Conservation (phyloP, 2,329 filamentous ascomycete genomes). For the Fusarium verrucosum region DNA sequence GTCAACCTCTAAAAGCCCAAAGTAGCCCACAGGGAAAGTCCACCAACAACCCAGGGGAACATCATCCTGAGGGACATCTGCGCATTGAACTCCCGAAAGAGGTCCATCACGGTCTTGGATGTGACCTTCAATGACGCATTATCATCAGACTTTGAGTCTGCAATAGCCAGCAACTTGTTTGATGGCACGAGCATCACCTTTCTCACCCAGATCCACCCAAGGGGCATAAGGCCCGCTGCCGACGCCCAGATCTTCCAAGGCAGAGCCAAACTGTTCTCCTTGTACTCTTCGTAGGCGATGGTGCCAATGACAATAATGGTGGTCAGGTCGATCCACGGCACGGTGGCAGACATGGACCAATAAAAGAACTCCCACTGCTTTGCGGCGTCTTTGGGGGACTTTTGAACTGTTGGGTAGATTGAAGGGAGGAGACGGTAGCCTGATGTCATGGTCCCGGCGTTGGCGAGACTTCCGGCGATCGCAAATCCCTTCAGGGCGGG, state of each 20-base stretch:
- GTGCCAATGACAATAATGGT: conserved; percentile 27
- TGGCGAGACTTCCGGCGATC: conserved; percentile 32
- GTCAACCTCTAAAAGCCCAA: background rate
- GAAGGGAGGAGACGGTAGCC: conserved; percentile 30
- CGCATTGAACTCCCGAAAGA: conserved; percentile 27
- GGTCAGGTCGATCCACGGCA: conserved; percentile 23
- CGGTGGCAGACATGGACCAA: conserved; percentile 31
- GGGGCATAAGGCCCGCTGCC: background rate
- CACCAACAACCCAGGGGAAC: conserved; percentile 34
- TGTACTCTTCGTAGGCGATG: conserved; percentile 2
- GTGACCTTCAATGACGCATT: background rate
- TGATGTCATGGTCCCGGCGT: conserved; percentile 33
- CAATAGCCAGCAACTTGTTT: background rate
- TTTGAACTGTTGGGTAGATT: conserved; percentile 21
- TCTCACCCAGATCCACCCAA: conserved; percentile 6
- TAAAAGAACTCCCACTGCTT: conserved; percentile 35
- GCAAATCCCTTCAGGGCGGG: conserved; percentile 25
- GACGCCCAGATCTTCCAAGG: conserved; percentile 7
- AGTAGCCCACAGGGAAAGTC: conserved; percentile 30
- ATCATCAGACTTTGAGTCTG: background rate
- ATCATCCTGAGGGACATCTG: conserved; percentile 33
- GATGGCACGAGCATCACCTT: background rate
- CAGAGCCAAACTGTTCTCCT: background rate
- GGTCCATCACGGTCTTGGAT: conserved; percentile 2
- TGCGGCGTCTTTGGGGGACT: conserved; percentile 24